Evolutionary conservation across 106 monocot genomes (phyloP), one percentile per base, ranked within the genome.

Genomic region (Triglochin maritima): DNA sequence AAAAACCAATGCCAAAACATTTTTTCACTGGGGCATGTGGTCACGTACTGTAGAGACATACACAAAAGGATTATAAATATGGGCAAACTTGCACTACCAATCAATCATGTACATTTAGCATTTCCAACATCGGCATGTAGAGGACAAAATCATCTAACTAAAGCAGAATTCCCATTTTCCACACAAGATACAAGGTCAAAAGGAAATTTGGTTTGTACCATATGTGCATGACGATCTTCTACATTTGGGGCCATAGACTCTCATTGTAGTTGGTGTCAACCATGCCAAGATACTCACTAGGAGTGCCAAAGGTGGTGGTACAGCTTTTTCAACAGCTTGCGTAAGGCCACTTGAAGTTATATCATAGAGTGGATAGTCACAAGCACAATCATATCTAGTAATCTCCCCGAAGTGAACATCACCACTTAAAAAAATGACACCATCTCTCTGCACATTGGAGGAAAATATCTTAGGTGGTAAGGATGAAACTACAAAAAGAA

Each of bases 361-460:
- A 50, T 93, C 92, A 76, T 93, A 88, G 16, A 88, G 59, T 61
- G 92, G 73, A 78, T 85, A 93, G 14, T 74, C 63, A 47, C 56
- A 52, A 51, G 78, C 92, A 77, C 88, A 93, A 50, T 93, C 92
- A 69, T 77, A 80, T 9, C 92, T 80, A 68, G 85, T 59, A 69
- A 92, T 88, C 71, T 92, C 92, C 51, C 85, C 85, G 66, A 83
- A 93, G 54, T 93, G 92, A 72, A 93, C 83, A 81, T 93, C 92
- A 5, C 92, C 92, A 68, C 92, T 93, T 43, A 83, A 77, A 56
- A 93, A 93, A 49, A 92, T 72, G 59, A 88, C 63, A 70, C 85
- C 85, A 72, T 71, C 50, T 79, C 92, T 93, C 92, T 93, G 83
- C 71, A 71, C 11, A 60, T 60, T 60, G 6, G 49, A 69, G 52